Evolutionary conservation across 345 rosid species (phyloP).

Genomic region (Alliaria petiolata): DNA sequence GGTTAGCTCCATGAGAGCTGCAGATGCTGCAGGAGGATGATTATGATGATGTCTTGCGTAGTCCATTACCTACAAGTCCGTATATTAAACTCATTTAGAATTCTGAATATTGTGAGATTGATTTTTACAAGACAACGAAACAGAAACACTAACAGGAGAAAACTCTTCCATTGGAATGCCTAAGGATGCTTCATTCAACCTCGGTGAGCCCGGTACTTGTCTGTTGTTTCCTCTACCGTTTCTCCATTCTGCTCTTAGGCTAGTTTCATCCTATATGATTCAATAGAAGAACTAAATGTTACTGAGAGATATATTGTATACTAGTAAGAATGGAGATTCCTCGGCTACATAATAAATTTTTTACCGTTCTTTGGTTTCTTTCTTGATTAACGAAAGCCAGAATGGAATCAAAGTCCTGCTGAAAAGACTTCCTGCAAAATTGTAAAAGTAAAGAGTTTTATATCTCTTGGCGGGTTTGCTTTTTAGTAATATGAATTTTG

Average conservation of each 20-base stretch:
- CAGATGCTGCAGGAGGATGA: constrained; percentile 64
- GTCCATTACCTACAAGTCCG: constrained; percentile 48
- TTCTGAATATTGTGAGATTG: background rate
- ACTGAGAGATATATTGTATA: too few relatives aligned
- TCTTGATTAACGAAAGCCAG: constrained; percentile 87
- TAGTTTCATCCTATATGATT: constrained; percentile 47
- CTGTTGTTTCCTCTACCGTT: constrained; percentile 72
- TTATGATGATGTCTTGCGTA: constrained; percentile 36
- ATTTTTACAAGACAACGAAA: background rate
- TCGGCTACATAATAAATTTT: background rate
- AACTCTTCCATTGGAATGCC: constrained; percentile 32
- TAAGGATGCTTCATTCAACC: constrained; percentile 26
- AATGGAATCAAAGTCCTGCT: constrained; percentile 89
- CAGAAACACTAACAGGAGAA: constrained; percentile 24
- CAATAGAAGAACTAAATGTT: background rate
- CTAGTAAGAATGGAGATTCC: background rate
- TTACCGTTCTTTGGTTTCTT: constrained; percentile 73
- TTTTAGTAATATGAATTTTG: background rate
- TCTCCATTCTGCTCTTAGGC: constrained; percentile 65
- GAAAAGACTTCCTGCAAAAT: constrained; percentile 70
- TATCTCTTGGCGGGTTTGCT: background rate
- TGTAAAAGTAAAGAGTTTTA: background rate
- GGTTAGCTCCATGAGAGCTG: constrained; percentile 84
- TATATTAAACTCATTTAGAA: background rate
- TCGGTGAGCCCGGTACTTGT: constrained; percentile 46